A percentile compares a stretch with the other conserved stretches of the same genome.
phyloP scores from a whole-genome alignment of 2,329 filamentous ascomycete genomes.

The Ophiostoma sp. region DNA sequence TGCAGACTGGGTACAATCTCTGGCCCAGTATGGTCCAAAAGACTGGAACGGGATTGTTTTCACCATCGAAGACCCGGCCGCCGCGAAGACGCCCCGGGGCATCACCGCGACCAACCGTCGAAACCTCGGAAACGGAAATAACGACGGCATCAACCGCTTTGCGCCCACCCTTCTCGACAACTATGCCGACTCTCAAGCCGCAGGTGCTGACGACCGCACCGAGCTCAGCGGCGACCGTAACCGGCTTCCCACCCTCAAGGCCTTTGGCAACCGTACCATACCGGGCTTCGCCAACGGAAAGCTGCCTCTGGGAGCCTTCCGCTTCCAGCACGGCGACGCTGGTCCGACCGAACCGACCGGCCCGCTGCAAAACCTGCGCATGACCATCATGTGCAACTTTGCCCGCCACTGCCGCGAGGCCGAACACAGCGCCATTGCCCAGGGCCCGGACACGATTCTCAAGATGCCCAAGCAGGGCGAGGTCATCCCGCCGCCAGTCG shows the following conservation, averaged over 20 bases:
- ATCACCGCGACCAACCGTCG: not conserved
- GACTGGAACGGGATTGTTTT: not conserved
- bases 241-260: not conserved
- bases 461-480: not conserved
- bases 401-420: constrained; percentile 21
- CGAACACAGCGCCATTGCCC: not conserved
- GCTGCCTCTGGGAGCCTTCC: not conserved
- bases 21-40: not conserved
- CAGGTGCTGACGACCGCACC: not conserved
- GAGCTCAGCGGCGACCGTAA: not conserved
- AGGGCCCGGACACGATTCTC: too few species aligned
- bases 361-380: constrained; percentile 23
- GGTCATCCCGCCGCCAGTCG: not conserved
- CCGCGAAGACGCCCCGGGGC: not conserved
- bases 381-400: constrained; percentile 28
- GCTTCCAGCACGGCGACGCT: not conserved
- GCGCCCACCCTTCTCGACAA: not conserved
- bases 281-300: not conserved
- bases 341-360: constrained; percentile 24
- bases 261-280: not conserved
- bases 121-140: too few species aligned
- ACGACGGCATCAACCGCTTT: not conserved
- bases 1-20: not conserved
- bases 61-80: not conserved
- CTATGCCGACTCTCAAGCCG: not conserved